Evolutionary conservation across 305 asterid genomes (phyloP), one percentile per base, ranked within the genome.

Genomic region (Fraxinus sp.): DNA sequence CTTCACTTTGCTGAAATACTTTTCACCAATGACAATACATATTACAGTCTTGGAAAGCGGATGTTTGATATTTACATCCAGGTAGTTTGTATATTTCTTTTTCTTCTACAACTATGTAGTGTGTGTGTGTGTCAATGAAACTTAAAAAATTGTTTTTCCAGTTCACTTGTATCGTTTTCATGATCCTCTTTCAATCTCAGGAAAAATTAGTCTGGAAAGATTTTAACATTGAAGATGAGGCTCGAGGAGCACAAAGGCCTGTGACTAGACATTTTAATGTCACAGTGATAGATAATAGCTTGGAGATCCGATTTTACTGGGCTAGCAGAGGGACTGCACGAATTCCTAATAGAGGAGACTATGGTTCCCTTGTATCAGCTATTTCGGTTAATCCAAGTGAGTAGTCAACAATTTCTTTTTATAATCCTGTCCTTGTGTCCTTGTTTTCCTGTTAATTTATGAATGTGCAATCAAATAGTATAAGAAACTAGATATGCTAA

Each of bases 321-420:
- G 93, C 94, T 52, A 91, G 94, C 7, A 93, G 86, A 91, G 99
- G 99, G 89, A 96, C 98, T 52, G 88, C 89, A 5, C 89, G 98
- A 32, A 88, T 96, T 75, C 99, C 99, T 57, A 83, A 82, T 49
- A 87, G 95, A 88, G 98, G 99, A 84, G 90, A 90, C 80, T 96
- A 94, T 80, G 99, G 98, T 77, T 90, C 98, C 75, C 95, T 94
- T 62, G 75, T 96, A 88, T 96, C 99, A 77, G 99, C 98, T 80
- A 93, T 96, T 80, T 96, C 99, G 7, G 97, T 96, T 37, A 85
- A 86, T 80, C 96, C 99, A 77, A 84, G 99, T 96, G 88, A 91
- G 97, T 81, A 41, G 16, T 83, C 73, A 35, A 55, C 1, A 39
- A 9, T 7, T 64, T 79, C 75, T 80, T 5, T 26, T 80, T 68